phyloP scores from a whole-genome alignment of 352 stramenopile species.

The Pythium monospermum region DNA sequence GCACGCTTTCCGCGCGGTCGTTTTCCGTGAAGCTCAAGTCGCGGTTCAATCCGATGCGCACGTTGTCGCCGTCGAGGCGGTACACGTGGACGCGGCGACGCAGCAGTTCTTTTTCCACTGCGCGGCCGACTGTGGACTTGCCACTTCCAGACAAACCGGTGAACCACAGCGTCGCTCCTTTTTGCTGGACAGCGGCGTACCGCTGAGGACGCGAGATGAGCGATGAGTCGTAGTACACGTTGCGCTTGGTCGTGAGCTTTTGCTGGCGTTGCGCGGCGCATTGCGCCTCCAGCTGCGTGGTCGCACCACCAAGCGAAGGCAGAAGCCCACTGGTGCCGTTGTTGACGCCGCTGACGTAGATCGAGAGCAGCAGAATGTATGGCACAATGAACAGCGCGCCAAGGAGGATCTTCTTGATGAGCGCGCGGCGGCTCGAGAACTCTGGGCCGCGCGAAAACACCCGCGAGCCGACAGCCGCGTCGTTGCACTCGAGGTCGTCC shows the following conservation, averaged over 20 bases:
- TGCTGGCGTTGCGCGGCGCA: slow-evolving; percentile 56
- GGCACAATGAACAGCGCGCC: slow-evolving; percentile 45
- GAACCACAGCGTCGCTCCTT: slow-evolving; percentile 98
- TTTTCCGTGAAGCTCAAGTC: slow-evolving; percentile 95
- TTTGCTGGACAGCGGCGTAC: slow-evolving; percentile 87
- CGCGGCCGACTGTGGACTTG: slow-evolving; percentile 97
- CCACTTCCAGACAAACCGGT: slow-evolving; percentile 96
- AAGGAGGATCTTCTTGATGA: slow-evolving; percentile 55
- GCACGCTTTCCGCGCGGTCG: slow-evolving; percentile 95
- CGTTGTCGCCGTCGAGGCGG: slow-evolving; percentile 97
- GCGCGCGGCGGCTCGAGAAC: slow-evolving; percentile 30
- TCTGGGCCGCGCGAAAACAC: slow-evolving; percentile 54
- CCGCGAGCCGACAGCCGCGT: slow-evolving; percentile 24
- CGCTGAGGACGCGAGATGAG: slow-evolving; percentile 56
- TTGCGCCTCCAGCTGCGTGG: slow-evolving; percentile 32
- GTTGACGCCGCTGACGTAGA: slow-evolving; percentile 30
- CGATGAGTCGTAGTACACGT: slow-evolving; percentile 83
- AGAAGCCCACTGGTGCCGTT: background rate
- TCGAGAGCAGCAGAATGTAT: slow-evolving; percentile 55
- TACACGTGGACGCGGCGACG: slow-evolving; percentile 95
- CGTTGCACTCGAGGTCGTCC: slow-evolving; percentile 57
- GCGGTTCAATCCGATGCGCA: slow-evolving; percentile 96
- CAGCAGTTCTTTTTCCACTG: slow-evolving; percentile 95
- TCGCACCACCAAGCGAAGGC: slow-evolving; percentile 8
- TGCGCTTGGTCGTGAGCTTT: slow-evolving; percentile 69